Evolutionary conservation across 139 green algal species (phyloP), one percentile per base, ranked within the genome.

Genomic region (Diplosphaera chodatii): DNA sequence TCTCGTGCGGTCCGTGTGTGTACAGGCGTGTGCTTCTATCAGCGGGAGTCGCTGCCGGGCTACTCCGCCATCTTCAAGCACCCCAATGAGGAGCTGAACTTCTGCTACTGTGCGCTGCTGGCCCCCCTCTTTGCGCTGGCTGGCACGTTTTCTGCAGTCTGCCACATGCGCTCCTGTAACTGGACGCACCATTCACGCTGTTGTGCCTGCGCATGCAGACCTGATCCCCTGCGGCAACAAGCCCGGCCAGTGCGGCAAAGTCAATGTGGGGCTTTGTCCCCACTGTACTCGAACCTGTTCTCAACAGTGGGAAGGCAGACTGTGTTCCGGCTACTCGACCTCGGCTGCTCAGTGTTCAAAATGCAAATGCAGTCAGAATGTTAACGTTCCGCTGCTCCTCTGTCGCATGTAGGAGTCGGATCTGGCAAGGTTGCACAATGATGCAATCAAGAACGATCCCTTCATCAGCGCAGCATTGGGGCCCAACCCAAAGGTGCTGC

Each of bases 81-180:
- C 78, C 84, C 91, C 64, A 93, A 95, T 65, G 91, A 95, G 64
- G 91, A 96, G 77, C 83, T 97, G 18, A 94, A 94, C 84, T 95
- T 88, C 83, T 97, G 91, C 88, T 97, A 96, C 80, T 97, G 37
- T 48, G 37, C 6, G 37, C n/a, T 48, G 37, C 37, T 6, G n/a
- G n/a, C n/a, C n/a, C n/a, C n/a, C n/a, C n/a, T n/a, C n/a, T n/a
- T n/a, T n/a, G n/a, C n/a, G n/a, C n/a, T n/a, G n/a, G n/a, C n/a
- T n/a, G n/a, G n/a, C n/a, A n/a, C n/a, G n/a, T n/a, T n/a, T n/a
- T n/a, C n/a, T n/a, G n/a, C n/a, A n/a, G n/a, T n/a, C n/a, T n/a
- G n/a, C n/a, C n/a, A n/a, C n/a, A n/a, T n/a, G n/a, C n/a, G n/a
- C n/a, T n/a, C n/a, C n/a, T n/a, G n/a, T n/a, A n/a, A n/a, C n/a